Evolutionary conservation across 768 basidiomycete species (phyloP).

Genomic region (Auriscalpium orientale): DNA sequence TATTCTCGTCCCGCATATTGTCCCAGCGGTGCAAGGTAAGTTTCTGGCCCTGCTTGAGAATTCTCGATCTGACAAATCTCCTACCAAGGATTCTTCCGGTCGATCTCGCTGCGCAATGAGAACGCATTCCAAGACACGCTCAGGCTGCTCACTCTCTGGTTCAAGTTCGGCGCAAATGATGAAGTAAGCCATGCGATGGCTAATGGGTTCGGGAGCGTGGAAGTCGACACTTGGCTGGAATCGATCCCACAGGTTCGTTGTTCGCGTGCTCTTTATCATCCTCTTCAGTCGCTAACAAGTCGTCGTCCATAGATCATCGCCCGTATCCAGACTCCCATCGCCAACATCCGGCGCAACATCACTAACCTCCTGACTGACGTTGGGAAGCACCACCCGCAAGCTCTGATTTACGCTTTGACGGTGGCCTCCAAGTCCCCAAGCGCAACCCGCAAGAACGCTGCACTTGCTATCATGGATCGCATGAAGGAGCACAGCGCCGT

Average conservation of each 20-base stretch:
- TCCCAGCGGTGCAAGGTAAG: slow-evolving; percentile 83
- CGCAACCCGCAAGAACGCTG: slow-evolving; percentile 69
- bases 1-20: slow-evolving; percentile 75
- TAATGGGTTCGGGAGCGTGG: slow-evolving; percentile 79
- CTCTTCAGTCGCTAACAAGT: neutral
- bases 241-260: slow-evolving; percentile 86
- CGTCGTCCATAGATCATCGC: slow-evolving; percentile 74
- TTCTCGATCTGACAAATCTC: too few species aligned
- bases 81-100: slow-evolving; percentile 80
- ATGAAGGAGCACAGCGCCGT: slow-evolving; percentile 87
- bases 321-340: slow-evolving; percentile 90
- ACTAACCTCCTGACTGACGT: slow-evolving; percentile 84
- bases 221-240: slow-evolving; percentile 97
- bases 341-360: slow-evolving; percentile 85
- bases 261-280: neutral
- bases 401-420: slow-evolving; percentile 89
- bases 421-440: slow-evolving; percentile 97
- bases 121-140: slow-evolving; percentile 94
- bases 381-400: slow-evolving; percentile 95
- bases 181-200: slow-evolving; percentile 88
- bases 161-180: slow-evolving; percentile 88
- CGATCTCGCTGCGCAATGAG: slow-evolving; percentile 82
- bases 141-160: slow-evolving; percentile 91
- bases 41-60: neutral
- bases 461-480: slow-evolving; percentile 78